phyloP scores from a whole-genome alignment of 2,329 filamentous ascomycete species.

The Rugonectria rugulosa region DNA sequence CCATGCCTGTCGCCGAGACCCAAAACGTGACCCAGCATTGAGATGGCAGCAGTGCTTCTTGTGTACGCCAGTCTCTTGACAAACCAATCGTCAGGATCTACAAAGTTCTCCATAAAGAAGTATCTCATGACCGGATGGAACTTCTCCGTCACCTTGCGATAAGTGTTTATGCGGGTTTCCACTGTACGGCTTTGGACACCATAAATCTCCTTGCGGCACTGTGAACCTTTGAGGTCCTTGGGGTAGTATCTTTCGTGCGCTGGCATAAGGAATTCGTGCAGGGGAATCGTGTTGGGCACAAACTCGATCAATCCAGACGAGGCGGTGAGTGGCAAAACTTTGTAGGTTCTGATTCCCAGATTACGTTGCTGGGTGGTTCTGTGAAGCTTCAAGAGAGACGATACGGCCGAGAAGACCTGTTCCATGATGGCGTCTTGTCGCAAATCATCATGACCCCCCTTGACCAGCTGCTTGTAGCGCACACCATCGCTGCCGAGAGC shows the following conservation, averaged over 20 bases:
- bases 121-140: constrained; percentile 95
- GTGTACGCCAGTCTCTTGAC: constrained; percentile 88
- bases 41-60: constrained; percentile 91
- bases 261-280: constrained; percentile 91
- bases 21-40: constrained; percentile 91
- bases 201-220: constrained; percentile 81
- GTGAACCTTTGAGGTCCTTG: constrained; percentile 77
- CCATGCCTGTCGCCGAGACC: constrained; percentile 94
- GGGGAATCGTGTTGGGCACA: constrained; percentile 88
- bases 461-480: constrained; percentile 89
- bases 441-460: constrained; percentile 94
- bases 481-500: constrained; percentile 79
- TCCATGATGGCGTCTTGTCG: constrained; percentile 99
- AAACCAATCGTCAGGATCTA: constrained; percentile 97
- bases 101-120: constrained; percentile 96
- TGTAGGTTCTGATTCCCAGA: constrained; percentile 93
- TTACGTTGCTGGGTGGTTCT: constrained; percentile 86
- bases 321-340: constrained; percentile 87
- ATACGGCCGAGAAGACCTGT: constrained; percentile 97
- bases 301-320: constrained; percentile 95
- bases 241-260: constrained; percentile 89
- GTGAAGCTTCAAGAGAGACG: constrained; percentile 85
- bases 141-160: constrained; percentile 77
- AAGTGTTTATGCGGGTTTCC: constrained; percentile 76
- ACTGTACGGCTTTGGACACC: constrained; percentile 74